These are phyloP conservation scores for Arachnopeziza araneosa DNA, from an alignment of 2,329 filamentous ascomycete species.

Conservation along the genomic window DNA sequence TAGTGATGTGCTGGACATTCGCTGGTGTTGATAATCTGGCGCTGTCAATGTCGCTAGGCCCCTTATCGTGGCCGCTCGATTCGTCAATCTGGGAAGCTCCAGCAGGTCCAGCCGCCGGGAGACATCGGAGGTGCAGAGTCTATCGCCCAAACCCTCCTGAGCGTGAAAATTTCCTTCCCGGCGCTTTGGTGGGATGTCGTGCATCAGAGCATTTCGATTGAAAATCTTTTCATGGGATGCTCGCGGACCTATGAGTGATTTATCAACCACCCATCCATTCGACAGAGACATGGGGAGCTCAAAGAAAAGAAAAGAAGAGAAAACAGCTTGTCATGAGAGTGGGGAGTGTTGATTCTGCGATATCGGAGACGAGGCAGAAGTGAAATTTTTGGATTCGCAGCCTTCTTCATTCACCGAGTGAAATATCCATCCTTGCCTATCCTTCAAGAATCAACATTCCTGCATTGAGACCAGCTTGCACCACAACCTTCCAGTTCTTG, in stretches of 20 bases:
- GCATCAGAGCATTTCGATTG: constrained; percentile 7
- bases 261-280: background rate
- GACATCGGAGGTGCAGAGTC: background rate
- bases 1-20: background rate
- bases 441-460: too few relatives aligned
- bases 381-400: background rate
- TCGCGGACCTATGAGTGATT: background rate
- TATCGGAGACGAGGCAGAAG: background rate
- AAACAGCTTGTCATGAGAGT: background rate
- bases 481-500: background rate
- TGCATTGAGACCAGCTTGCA: background rate
- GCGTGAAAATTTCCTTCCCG: background rate
- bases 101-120: background rate
- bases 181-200: background rate
- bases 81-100: constrained; percentile 6
- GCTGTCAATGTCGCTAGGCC: constrained; percentile 16
- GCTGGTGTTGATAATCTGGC: constrained; percentile 17
- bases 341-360: background rate
- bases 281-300: background rate
- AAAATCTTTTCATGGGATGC: constrained; percentile 16
- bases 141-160: background rate
- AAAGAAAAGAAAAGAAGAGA: background rate
- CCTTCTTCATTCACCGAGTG: background rate
- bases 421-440: too few relatives aligned
- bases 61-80: constrained; percentile 19